Base-by-base conservation (phyloP, 2,329 filamentous ascomycete genomes). In the Lizonia empirigonia region DNA sequence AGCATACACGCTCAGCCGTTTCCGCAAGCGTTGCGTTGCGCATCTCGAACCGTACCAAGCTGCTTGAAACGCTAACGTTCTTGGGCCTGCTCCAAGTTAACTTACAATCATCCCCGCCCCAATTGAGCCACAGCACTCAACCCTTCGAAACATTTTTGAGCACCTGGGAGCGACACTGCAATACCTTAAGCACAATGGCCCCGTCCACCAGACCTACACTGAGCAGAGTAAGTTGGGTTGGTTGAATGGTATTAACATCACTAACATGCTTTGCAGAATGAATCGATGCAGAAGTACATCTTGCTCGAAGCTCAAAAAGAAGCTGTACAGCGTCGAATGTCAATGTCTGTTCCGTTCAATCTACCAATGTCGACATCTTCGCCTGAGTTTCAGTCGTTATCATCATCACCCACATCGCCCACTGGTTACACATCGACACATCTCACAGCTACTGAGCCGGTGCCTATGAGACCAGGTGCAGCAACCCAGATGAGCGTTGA, bases 251-350 rank as follows among this genome's bases (percentile, higher is more conserved):
- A 35, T 22, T 10, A 12, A 20, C 15, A n/a, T 30, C 15, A 15
- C 59, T 68, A 46, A 69, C 57, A 7, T 37, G 3, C 6, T 18
- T 3, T 16, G 2, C 20, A 64, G 63, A 62, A 66, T 46, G 63
- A 72, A 49, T 63, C 68, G 3, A 69, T 75, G 60, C 68, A 74
- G 53, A 71, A 68, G 48, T 76, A 76, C 59, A 68, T 76, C 52
- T 58, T 71, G 9, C 66, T 77, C 13, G 69, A 71, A 35, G 72
- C 70, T 18, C 73, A 77, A 42, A 73, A 76, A 56, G 73, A 74
- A 51, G 66, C 63, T 34, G 56, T 77, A 29, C 73, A 71, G 41
- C 70, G 72, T 30, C 68, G 73, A 20, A 61, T 77, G 19, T 75
- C 73, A 9, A 60, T 75, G 53, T 59, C 69, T 32, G 53, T 73